Evolutionary conservation across 257 asterid species (phyloP).

Genomic region (Perilla frutescens): DNA sequence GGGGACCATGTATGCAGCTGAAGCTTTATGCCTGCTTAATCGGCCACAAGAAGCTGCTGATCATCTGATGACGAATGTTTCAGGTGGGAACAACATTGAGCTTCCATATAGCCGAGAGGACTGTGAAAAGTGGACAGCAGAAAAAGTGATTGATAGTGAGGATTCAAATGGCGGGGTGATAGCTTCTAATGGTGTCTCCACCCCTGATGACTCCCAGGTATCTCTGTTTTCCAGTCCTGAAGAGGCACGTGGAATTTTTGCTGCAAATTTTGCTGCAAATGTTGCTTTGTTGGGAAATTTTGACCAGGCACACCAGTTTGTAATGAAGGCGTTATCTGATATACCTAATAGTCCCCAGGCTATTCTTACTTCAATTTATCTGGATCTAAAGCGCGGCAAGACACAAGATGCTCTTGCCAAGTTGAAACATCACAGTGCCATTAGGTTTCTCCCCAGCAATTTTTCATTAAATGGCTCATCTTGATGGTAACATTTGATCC

Average conservation of each 20-base stretch:
- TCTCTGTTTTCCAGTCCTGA: slow-evolving; percentile 68
- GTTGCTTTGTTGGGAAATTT: slow-evolving; percentile 63
- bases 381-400: slow-evolving; percentile 72
- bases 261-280: slow-evolving; percentile 69
- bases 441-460: slow-evolving; percentile 51
- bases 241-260: slow-evolving; percentile 75
- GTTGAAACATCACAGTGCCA: slow-evolving; percentile 58
- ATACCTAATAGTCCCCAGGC: slow-evolving; percentile 62
- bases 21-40: slow-evolving; percentile 83
- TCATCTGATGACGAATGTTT: slow-evolving; percentile 49
- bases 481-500: slow-evolving; percentile 45
- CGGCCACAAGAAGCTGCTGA: slow-evolving; percentile 82
- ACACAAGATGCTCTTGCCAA: slow-evolving; percentile 67
- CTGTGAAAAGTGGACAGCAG: slow-evolving; percentile 62
- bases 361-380: slow-evolving; percentile 68
- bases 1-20: slow-evolving; percentile 79
- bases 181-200: slow-evolving; percentile 30
- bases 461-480: slow-evolving; percentile 44
- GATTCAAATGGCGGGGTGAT: slow-evolving; percentile 49
- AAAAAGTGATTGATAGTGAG: slow-evolving; percentile 61
- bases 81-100: slow-evolving; percentile 55
- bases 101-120: slow-evolving; percentile 77
- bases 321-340: slow-evolving; percentile 55
- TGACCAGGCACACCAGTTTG: slow-evolving; percentile 64
- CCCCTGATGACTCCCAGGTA: slow-evolving; percentile 50